phyloP scores from a whole-genome alignment of 495 filamentous ascomycete genomes.

The Daldinia decipiens region DNA sequence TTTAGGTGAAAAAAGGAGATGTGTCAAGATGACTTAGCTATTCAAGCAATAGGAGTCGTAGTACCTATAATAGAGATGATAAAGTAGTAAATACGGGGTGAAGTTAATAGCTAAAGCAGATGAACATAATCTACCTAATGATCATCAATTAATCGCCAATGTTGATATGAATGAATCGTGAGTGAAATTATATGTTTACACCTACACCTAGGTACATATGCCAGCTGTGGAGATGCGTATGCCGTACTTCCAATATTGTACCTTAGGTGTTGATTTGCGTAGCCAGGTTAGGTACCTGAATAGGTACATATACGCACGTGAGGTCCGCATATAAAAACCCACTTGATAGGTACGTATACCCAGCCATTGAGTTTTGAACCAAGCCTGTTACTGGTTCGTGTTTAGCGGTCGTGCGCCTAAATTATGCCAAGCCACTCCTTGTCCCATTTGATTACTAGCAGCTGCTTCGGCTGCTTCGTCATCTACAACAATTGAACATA shows the following conservation, averaged over 20 bases:
- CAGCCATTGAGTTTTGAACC: constrained; percentile 8
- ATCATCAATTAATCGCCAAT: background rate
- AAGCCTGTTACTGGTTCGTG: background rate
- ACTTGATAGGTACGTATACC: background rate
- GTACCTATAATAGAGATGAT: constrained; percentile 12
- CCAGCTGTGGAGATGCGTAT: background rate
- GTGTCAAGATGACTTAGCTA: constrained; percentile 4
- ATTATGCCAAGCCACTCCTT: constrained; percentile 44
- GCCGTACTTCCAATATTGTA: background rate
- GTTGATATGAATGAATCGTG: too few relatives aligned
- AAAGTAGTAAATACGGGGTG: background rate
- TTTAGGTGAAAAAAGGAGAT: constrained; percentile 3
- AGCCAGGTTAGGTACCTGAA: too few relatives aligned
- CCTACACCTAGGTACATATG: background rate
- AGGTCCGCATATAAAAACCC: constrained; percentile 5
- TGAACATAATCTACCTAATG: background rate
- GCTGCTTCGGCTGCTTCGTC: constrained; percentile 42
- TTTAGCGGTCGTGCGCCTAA: constrained; percentile 16
- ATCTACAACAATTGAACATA: constrained; percentile 34
- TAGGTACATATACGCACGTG: constrained; percentile 15
- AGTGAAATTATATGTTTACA: background rate
- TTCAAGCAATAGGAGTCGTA: constrained; percentile 21
- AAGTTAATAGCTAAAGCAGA: background rate
- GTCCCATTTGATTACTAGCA: constrained; percentile 32
- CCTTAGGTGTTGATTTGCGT: too few relatives aligned